A percentile compares a stretch with the other conserved stretches of the same genome.
These are phyloP conservation scores for Fusarium sp. DNA, from an alignment of 2,329 filamentous ascomycete genomes.

Conservation along the genomic window DNA sequence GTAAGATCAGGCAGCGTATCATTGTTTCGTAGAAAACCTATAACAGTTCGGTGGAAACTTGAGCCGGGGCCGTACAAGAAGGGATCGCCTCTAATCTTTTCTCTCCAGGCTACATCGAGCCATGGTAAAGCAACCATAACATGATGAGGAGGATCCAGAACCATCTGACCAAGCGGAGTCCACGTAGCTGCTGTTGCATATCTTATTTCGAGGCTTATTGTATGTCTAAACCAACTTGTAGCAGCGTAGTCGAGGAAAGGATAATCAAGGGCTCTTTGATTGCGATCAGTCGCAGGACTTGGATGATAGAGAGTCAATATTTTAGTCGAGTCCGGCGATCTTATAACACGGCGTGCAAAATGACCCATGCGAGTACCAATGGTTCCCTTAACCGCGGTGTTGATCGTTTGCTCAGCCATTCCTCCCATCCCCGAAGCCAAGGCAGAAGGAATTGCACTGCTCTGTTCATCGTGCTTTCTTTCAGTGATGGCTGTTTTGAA, in stretches of 20 bases:
- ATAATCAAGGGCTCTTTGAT: fast-evolving
- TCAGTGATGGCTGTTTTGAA: neutral
- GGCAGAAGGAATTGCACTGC: too few species aligned
- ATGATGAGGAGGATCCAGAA: neutral
- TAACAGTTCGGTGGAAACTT: neutral
- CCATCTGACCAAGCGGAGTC: neutral
- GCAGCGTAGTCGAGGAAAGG: constrained; percentile 1
- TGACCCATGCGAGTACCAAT: neutral
- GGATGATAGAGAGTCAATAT: fast-evolving
- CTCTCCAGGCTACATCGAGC: neutral
- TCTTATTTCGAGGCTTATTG: fast-evolving
- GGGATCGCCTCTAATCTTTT: fast-evolving
- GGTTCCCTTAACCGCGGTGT: neutral
- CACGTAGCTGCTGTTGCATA: neutral
- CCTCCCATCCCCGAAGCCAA: neutral
- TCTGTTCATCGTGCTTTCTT: neutral
- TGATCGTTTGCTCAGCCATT: constrained; percentile 3
- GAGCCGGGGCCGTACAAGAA: neutral
- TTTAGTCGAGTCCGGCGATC: fast-evolving
- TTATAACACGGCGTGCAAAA: neutral
- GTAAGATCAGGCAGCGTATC: neutral
- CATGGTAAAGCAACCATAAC: neutral
- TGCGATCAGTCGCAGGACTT: fast-evolving
- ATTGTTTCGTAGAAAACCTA: neutral
- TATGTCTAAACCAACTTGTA: neutral